These are phyloP conservation scores for Pestalotiopsis sp. DNA, from an alignment of 2,329 filamentous ascomycete species.

Conservation along the genomic window DNA sequence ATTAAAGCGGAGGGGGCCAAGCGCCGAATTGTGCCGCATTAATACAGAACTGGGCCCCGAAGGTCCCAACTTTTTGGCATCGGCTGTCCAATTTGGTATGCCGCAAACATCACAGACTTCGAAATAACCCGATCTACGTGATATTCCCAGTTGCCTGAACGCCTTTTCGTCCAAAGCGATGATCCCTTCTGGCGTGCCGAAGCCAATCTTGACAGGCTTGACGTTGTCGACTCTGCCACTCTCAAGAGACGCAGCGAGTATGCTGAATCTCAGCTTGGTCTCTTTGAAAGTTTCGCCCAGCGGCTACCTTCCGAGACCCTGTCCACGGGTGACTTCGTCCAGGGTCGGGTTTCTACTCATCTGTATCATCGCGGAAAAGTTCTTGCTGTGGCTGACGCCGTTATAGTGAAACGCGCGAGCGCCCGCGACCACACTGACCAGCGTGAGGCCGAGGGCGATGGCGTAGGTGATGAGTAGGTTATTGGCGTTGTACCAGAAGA, in stretches of 20 bases:
- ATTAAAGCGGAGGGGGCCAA: background rate
- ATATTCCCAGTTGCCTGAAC: background rate
- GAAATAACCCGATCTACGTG: too few species aligned
- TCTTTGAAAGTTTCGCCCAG: background rate
- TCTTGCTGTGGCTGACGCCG: background rate
- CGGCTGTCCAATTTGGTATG: too few species aligned
- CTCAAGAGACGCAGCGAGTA: background rate
- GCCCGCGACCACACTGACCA: background rate
- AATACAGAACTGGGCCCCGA: too few species aligned
- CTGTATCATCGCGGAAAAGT: background rate
- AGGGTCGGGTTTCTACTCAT: background rate
- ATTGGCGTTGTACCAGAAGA: background rate
- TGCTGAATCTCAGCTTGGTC: background rate
- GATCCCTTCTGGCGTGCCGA: background rate
- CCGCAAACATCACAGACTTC: too few species aligned
- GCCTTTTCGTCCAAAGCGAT: background rate
- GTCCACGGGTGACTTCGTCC: background rate
- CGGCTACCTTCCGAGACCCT: background rate
- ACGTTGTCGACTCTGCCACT: background rate
- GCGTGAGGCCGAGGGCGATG: background rate
- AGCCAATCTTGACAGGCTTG: background rate
- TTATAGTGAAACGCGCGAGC: background rate
- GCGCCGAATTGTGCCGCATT: background rate
- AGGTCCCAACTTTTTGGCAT: too few species aligned
- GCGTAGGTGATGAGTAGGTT: background rate